These are phyloP conservation scores for Acorus gramineus DNA, from an alignment of 106 monocot species.

Conservation along the genomic window DNA sequence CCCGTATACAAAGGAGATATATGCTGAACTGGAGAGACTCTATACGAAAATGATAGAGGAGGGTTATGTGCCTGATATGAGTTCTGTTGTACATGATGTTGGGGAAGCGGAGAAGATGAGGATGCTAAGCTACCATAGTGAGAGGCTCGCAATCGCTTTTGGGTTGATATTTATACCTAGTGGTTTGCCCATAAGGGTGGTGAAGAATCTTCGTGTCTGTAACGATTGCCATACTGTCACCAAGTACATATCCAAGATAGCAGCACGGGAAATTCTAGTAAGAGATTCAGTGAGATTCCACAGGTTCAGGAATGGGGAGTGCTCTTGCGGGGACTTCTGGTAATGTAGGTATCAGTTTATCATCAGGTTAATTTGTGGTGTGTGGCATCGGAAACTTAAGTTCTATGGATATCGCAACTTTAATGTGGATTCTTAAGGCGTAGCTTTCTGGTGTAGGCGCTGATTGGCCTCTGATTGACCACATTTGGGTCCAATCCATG, in stretches of 20 bases:
- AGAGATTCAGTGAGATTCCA: slow-evolving; percentile 72
- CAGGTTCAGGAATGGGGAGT: slow-evolving; percentile 48
- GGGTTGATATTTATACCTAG: slow-evolving; percentile 53
- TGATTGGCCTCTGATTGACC: too few relatives aligned
- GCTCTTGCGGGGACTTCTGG: slow-evolving; percentile 89
- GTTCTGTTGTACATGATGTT: slow-evolving; percentile 51
- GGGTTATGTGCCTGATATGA: slow-evolving; percentile 56
- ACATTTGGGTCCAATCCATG: too few relatives aligned
- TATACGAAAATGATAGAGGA: slow-evolving; percentile 29
- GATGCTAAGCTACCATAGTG: slow-evolving; percentile 71
- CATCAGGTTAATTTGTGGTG: too few relatives aligned
- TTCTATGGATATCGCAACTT: too few relatives aligned
- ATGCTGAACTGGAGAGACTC: slow-evolving; percentile 41
- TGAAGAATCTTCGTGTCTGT: slow-evolving; percentile 79
- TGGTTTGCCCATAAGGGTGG: slow-evolving; percentile 49
- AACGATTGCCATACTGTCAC: slow-evolving; percentile 63
- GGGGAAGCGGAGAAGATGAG: slow-evolving; percentile 42
- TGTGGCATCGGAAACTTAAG: too few relatives aligned
- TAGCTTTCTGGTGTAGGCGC: too few relatives aligned
- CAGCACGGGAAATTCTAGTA: slow-evolving; percentile 63
- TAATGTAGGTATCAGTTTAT: slow-evolving; percentile 8
- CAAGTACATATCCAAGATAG: slow-evolving; percentile 64
- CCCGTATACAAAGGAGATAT: slow-evolving; percentile 44
- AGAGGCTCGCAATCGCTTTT: slow-evolving; percentile 78
- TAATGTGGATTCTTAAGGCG: too few relatives aligned